Evolutionary conservation across 2,329 filamentous ascomycete genomes (phyloP).

Genomic region (Cercospora sp.): DNA sequence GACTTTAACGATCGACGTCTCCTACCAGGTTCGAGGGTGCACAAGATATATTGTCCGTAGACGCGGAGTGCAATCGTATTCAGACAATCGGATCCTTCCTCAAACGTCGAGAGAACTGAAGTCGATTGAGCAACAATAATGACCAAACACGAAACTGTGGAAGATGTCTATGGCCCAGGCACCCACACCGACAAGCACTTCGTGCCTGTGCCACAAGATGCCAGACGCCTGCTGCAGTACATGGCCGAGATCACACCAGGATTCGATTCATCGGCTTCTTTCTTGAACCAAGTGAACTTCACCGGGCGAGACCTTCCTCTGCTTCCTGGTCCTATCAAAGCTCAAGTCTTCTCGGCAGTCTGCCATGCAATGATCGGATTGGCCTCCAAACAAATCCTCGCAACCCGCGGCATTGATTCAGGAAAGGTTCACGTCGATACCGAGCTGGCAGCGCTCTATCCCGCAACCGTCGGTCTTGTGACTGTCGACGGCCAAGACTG

Average conservation of each 20-base stretch:
- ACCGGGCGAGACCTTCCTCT: slow-evolving; percentile 44
- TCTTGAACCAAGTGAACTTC: slow-evolving; percentile 43
- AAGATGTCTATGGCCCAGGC: slow-evolving; percentile 43
- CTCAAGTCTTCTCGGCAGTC: slow-evolving; percentile 45
- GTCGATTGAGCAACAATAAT: neutral
- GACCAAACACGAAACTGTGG: slow-evolving; percentile 19
- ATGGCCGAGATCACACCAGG: slow-evolving; percentile 44
- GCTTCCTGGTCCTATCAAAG: slow-evolving; percentile 49
- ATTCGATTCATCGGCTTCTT: slow-evolving; percentile 41
- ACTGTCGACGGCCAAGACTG: slow-evolving; percentile 44
- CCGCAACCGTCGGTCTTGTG: slow-evolving; percentile 44
- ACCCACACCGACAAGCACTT: slow-evolving; percentile 43
- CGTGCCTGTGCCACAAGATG: slow-evolving; percentile 43
- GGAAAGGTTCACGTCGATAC: slow-evolving; percentile 48
- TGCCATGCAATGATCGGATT: slow-evolving; percentile 49
- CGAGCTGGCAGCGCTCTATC: slow-evolving; percentile 50
- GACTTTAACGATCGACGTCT: neutral
- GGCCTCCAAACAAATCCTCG: slow-evolving; percentile 45
- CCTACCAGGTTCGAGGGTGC: neutral
- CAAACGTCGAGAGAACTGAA: neutral
- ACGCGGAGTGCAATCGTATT: neutral
- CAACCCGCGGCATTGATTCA: slow-evolving; percentile 30
- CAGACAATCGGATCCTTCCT: neutral
- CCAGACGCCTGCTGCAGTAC: slow-evolving; percentile 42
- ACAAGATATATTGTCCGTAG: neutral